phyloP scores from a whole-genome alignment of 2,329 filamentous ascomycete genomes.

The Dactylellina cionopaga region DNA sequence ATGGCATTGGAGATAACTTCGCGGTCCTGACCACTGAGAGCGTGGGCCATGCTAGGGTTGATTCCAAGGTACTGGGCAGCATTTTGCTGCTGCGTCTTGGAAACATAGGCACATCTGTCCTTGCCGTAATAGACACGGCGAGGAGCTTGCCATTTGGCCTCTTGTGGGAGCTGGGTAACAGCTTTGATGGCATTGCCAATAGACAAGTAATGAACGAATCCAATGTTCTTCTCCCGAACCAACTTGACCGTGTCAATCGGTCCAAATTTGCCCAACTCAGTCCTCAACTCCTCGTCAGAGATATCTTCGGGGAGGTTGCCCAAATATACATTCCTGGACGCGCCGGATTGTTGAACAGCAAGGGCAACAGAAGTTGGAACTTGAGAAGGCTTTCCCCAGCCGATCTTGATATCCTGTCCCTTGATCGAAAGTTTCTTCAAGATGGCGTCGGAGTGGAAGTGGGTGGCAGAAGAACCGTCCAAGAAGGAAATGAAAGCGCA shows the following conservation, averaged over 20 bases:
- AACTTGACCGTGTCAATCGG: slow-evolving; percentile 97
- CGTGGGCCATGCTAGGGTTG: slow-evolving; percentile 93
- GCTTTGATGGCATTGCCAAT: slow-evolving; percentile 99
- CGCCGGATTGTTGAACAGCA: slow-evolving; percentile 95
- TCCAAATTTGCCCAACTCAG: slow-evolving; percentile 95
- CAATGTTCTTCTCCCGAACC: slow-evolving; percentile 96
- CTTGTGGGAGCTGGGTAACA: slow-evolving; percentile 93
- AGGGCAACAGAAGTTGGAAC: slow-evolving; percentile 97
- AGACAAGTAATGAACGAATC: slow-evolving; percentile 95
- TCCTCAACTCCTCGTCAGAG: slow-evolving; percentile 87
- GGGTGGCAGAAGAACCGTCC: slow-evolving; percentile 94
- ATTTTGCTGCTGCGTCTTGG: slow-evolving; percentile 99
- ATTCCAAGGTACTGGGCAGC: slow-evolving; percentile 98
- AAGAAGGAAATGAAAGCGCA: slow-evolving; percentile 99
- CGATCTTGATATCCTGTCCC: slow-evolving; percentile 98
- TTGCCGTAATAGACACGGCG: slow-evolving; percentile 98
- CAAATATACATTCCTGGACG: slow-evolving; percentile 95
- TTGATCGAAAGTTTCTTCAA: slow-evolving; percentile 99
- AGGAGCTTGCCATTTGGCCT: slow-evolving; percentile 94
- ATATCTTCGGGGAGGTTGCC: slow-evolving; percentile 92
- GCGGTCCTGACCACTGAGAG: slow-evolving; percentile 93
- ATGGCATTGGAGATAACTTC: slow-evolving; percentile 96
- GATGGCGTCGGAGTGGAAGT: slow-evolving; percentile 99
- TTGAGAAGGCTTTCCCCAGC: slow-evolving; percentile 98
- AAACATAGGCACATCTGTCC: slow-evolving; percentile 97